phyloP scores from a whole-genome alignment of 768 basidiomycete genomes.

The Mycena kentingensis region DNA sequence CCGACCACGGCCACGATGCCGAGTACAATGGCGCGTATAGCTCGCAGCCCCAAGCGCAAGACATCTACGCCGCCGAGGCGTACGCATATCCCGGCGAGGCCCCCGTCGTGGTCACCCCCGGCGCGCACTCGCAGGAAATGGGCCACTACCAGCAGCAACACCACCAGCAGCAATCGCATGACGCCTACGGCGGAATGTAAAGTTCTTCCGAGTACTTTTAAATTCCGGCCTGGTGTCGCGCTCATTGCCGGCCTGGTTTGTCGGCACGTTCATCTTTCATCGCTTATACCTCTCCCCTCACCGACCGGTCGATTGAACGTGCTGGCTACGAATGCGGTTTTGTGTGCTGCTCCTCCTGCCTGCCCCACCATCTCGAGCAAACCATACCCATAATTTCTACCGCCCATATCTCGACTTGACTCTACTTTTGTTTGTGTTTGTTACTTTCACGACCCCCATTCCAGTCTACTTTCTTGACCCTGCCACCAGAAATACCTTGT shows the following conservation, averaged over 20 bases:
- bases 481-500: background rate
- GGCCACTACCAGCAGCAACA: slow-evolving; percentile 28
- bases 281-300: slow-evolving; percentile 11
- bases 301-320: slow-evolving; percentile 19
- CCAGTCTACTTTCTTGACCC: slow-evolving; percentile 27
- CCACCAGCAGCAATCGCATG: slow-evolving; percentile 29
- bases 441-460: slow-evolving; percentile 42
- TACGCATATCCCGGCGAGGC: slow-evolving; percentile 46
- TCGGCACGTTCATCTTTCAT: slow-evolving; percentile 18
- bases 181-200: slow-evolving; percentile 42
- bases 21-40: slow-evolving; percentile 42
- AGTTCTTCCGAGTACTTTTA: background rate
- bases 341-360: slow-evolving; percentile 1
- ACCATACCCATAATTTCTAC: slow-evolving; percentile 14
- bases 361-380: background rate
- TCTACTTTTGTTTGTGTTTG: no score
- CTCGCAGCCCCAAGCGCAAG: slow-evolving; percentile 42
- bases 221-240: background rate
- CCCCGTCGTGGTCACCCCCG: slow-evolving; percentile 35
- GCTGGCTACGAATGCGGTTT: slow-evolving; percentile 15
- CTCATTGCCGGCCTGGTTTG: slow-evolving; percentile 15
- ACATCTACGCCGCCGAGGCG: slow-evolving; percentile 43
- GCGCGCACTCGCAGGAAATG: slow-evolving; percentile 30
- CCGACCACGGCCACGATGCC: slow-evolving; percentile 32
- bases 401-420: background rate